Conservation (phyloP, 163 green algal species). For the Scenedesmus sp. region DNA sequence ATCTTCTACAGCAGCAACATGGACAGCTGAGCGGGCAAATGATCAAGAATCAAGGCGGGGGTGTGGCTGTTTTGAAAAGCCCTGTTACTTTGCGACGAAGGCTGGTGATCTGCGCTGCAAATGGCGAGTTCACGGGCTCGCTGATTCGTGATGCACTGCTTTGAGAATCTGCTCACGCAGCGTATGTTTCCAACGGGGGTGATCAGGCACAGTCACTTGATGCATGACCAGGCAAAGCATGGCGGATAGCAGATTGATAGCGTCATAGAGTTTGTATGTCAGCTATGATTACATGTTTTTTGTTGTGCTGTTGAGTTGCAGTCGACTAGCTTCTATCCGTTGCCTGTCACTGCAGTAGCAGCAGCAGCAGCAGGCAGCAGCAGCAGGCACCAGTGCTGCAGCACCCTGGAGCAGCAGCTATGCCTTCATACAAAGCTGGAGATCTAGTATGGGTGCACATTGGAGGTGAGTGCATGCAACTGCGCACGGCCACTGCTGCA, state of each 20-base stretch:
- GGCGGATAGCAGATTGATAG: not conserved
- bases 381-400: not conserved
- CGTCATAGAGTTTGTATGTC: not conserved
- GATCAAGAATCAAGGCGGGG: not conserved
- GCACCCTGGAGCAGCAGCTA: not conserved
- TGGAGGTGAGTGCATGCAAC: not conserved
- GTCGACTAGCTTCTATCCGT: not conserved
- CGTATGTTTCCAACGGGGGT: not conserved
- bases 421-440: conserved; percentile 1
- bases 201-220: not conserved
- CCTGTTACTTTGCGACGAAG: not conserved
- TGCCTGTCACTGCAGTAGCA: conserved; percentile 5
- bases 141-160: not conserved
- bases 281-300: not conserved
- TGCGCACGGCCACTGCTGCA: not conserved
- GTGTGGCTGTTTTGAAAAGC: conserved; percentile 1
- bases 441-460: conserved; percentile 41
- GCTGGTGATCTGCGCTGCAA: no score
- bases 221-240: not conserved
- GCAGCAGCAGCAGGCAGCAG: conserved; percentile 1
- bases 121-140: no score
- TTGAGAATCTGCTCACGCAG: not conserved
- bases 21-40: not conserved
- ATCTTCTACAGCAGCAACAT: not conserved
- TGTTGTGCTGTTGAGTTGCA: not conserved